Percentiles rank a stretch among this genome's conserved stretches.
Evolutionary conservation across 768 basidiomycete species (phyloP).

Genomic region (Neoboletus magnificus): DNA sequence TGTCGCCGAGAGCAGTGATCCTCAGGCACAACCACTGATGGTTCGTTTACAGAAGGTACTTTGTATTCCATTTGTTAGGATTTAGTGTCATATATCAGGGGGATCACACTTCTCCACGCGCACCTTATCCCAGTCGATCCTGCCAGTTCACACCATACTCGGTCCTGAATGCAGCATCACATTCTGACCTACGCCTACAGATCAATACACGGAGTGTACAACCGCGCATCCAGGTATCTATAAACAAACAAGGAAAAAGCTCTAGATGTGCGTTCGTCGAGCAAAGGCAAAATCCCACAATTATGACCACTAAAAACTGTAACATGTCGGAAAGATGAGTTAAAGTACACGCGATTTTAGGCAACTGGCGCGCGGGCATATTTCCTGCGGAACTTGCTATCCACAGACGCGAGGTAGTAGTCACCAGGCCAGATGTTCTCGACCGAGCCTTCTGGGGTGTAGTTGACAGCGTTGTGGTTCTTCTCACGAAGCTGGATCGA

Average conservation of each 20-base stretch:
- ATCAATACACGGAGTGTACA: conserved; percentile 11
- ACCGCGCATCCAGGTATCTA: conserved; percentile 8
- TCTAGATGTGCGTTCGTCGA: conserved; percentile 11
- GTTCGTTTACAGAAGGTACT: background rate
- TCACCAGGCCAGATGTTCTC: conserved; percentile 94
- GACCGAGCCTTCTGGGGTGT: conserved; percentile 79
- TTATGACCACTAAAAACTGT: background rate
- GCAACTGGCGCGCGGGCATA: conserved; percentile 53
- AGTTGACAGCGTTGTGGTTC: conserved; percentile 89
- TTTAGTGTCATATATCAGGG: background rate
- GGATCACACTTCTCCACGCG: background rate
- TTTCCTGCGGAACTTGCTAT: conserved; percentile 87
- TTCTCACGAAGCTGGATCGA: conserved; percentile 82
- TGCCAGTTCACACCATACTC: background rate
- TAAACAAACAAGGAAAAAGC: background rate
- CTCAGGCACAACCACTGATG: background rate
- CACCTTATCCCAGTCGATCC: background rate
- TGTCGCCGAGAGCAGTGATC: background rate
- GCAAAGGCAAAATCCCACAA: background rate
- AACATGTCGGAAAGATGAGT: background rate
- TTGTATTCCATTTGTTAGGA: background rate
- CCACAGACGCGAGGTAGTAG: conserved; percentile 90
- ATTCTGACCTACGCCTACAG: conserved; percentile 1
- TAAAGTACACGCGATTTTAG: conserved; percentile 9
- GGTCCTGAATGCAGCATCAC: background rate